Conservation (phyloP, 306 rosid genomes). For the Ammopiptanthus mongolicus region DNA sequence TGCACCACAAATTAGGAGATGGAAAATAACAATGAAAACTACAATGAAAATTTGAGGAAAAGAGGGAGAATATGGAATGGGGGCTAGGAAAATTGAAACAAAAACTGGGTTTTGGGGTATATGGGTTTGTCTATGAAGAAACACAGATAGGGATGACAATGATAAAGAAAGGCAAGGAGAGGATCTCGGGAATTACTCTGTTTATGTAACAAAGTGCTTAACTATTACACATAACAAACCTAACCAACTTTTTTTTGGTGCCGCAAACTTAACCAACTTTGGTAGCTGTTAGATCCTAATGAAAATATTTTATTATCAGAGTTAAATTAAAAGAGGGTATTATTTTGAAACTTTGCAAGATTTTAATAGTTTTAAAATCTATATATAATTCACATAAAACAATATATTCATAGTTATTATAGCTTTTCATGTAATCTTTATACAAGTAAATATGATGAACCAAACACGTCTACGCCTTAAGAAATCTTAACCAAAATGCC, state of each 20-base stretch:
- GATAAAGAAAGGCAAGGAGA: constrained; percentile 38
- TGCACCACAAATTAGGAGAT: not conserved
- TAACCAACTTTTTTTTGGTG: too few species aligned
- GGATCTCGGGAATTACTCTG: constrained; percentile 23
- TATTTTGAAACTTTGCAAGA: not conserved
- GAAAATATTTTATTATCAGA: not conserved
- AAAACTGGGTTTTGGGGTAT: constrained; percentile 27
- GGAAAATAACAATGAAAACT: not conserved
- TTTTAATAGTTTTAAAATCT: not conserved
- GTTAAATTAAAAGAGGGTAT: not conserved
- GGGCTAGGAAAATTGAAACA: not conserved
- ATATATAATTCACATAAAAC: not conserved
- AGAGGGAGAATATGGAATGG: not conserved
- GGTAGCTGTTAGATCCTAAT: not conserved
- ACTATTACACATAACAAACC: not conserved
- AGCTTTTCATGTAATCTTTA: not conserved
- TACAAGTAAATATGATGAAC: not conserved
- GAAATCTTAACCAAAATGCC: not conserved
- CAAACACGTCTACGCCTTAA: not conserved
- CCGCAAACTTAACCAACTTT: not conserved
- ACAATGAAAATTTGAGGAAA: constrained; percentile 11
- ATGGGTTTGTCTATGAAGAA: not conserved
- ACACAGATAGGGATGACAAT: constrained; percentile 5
- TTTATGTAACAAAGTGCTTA: constrained; percentile 18
- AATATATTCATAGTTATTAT: not conserved